Percentiles rank a stretch among this genome's conserved stretches.
phyloP scores from a whole-genome alignment of 371 early-diverging fungal genomes.

The Aphelidium insulamus region DNA sequence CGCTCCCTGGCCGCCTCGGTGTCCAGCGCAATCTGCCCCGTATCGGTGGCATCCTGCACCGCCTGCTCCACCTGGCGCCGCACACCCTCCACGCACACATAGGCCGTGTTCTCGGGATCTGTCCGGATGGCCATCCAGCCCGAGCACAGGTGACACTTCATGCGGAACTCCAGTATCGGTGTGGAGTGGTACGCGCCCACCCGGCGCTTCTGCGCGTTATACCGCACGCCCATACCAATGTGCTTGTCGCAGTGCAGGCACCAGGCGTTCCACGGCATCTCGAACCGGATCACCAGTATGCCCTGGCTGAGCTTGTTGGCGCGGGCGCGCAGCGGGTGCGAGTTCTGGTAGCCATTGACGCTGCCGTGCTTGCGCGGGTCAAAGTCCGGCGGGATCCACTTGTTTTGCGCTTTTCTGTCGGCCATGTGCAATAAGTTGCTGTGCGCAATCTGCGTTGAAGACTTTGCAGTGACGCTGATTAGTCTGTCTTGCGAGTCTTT shows the following conservation, averaged over 20 bases:
- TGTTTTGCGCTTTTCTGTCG: too few species aligned
- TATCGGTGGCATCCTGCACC: constrained; percentile 43
- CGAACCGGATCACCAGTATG: constrained; percentile 62
- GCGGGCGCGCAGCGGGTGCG: constrained; percentile 67
- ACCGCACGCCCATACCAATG: constrained; percentile 68
- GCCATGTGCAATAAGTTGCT: too few species aligned
- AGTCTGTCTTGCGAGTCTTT: too few species aligned
- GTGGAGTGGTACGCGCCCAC: constrained; percentile 71
- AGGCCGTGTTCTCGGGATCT: constrained; percentile 66
- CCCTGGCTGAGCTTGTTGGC: constrained; percentile 77
- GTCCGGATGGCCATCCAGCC: constrained; percentile 79
- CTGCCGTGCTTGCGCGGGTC: too few species aligned
- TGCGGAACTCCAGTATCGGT: constrained; percentile 66
- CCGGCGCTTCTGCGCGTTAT: constrained; percentile 85
- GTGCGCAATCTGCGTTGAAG: too few species aligned
- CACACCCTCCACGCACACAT: constrained; percentile 53
- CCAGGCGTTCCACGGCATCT: constrained; percentile 78
- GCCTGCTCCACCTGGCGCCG: constrained; percentile 47
- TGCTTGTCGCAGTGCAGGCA: constrained; percentile 63
- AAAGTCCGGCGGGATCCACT: too few species aligned
- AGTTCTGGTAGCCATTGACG: constrained; percentile 58
- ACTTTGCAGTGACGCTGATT: too few species aligned
- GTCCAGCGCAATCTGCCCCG: constrained; percentile 16
- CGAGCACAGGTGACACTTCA: constrained; percentile 74
- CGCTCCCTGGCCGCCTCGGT: constrained; percentile 27